Evolutionary conservation across 768 basidiomycete genomes (phyloP), one percentile per base, ranked within the genome.

Genomic region (Coprinopsis sp.): DNA sequence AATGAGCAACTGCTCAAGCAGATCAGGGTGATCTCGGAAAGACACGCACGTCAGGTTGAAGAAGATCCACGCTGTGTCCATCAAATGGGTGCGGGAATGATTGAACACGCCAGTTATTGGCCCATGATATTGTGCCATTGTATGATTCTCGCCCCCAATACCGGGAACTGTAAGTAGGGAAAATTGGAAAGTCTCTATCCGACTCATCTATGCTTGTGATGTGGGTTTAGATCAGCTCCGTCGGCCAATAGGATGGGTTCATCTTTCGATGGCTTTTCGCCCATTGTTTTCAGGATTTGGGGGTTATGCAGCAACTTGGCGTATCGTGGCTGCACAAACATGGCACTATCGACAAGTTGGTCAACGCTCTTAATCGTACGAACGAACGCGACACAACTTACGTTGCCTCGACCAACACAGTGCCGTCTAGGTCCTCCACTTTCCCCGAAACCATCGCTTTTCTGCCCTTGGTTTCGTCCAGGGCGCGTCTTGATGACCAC

Each of bases 251-350:
- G 59, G 1, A 72, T 52, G 12, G 72, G 68, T 38, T 64, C 58
- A 37, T 65, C 58, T 19, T 65, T 54, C 6, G 65, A 63, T 30
- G 78, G 77, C 43, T n/a, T n/a, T n/a, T 77, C 74, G 6, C 91
- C 90, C 66, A 92, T 74, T 1, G 78, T 74, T 51, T 84, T 77
- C 45, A 72, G 74, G 1, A 91, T 63, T 3, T 75, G 71, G 1
- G 65, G 67, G 29, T 76, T 74, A 53, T 81, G 79, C 22, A 96
- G 71, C 40, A 92, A 70, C 47, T 83, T 80, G 2, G 93, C 87
- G 56, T 94, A 92, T 48, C 80, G 82, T 1, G 94, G 94, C 57
- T 97, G 91, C 12, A 97, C 80, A 57, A 95, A 96, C 29, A 84
- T 71, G 0, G 79, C 88, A 0, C 89, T 91, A 58, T 11, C 29